These are phyloP conservation scores for Brettanomyces bruxellensis DNA, from an alignment of 805 yeast genomes.

Conservation along the genomic window DNA sequence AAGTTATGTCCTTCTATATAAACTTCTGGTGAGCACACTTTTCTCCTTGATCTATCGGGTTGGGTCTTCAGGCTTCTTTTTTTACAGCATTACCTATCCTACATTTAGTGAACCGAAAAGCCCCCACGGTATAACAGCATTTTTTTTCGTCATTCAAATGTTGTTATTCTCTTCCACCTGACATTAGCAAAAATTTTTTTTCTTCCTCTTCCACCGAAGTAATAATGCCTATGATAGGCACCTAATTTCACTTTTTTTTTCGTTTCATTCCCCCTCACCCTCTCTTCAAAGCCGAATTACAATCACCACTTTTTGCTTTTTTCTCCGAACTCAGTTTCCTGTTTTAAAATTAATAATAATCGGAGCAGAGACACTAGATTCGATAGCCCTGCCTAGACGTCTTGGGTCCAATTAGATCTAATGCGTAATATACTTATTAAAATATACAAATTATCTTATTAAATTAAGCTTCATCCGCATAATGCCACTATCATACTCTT, in stretches of 20 bases:
- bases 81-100: background rate
- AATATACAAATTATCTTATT: too few species aligned
- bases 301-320: background rate
- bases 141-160: background rate
- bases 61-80: slow-evolving; percentile 66
- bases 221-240: too few species aligned
- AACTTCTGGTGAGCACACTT: background rate
- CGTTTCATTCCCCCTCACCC: background rate
- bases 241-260: background rate
- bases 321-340: background rate
- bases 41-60: background rate
- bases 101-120: background rate
- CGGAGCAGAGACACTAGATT: background rate
- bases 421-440: too few species aligned
- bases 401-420: too few species aligned
- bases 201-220: too few species aligned
- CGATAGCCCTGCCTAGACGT: background rate
- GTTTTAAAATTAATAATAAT: background rate
- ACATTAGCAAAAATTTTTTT: too few species aligned
- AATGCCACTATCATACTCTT: too few species aligned
- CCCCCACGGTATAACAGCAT: background rate
- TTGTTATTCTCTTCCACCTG: background rate
- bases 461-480: too few species aligned
- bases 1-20: background rate
- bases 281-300: background rate